These are phyloP conservation scores for Secale cereale DNA, from an alignment of 176 grass and related monocot species.

Conservation along the genomic window DNA sequence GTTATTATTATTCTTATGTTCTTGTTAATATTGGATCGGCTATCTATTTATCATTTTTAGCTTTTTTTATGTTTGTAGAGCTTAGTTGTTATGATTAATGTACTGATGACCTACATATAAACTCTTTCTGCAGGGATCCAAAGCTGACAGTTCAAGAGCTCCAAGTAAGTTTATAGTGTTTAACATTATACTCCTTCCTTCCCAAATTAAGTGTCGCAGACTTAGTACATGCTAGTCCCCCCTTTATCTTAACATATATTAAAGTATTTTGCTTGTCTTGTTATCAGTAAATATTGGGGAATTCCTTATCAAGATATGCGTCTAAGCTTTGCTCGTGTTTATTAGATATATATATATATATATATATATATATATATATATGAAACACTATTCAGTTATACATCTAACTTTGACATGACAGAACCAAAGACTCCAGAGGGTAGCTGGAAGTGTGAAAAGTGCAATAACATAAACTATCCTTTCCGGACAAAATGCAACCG, in stretches of 20 bases:
- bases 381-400: neutral
- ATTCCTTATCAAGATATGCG: neutral
- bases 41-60: neutral
- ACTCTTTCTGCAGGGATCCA: conserved; percentile 52
- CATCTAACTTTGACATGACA: conserved; percentile 29
- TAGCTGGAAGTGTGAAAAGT: conserved; percentile 91
- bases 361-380: neutral
- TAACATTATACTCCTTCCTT: no score
- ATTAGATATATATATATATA: neutral
- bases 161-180: conserved; percentile 58
- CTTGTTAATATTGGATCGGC: neutral
- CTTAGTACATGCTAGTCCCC: neutral
- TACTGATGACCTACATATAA: conserved; percentile 11
- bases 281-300: neutral
- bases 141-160: conserved; percentile 59
- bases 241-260: neutral
- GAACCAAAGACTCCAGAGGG: conserved; percentile 83
- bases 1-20: neutral
- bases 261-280: neutral
- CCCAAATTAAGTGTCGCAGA: no score
- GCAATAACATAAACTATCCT: conserved; percentile 90
- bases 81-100: neutral
- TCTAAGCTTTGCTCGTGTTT: neutral
- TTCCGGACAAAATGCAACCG: conserved; percentile 88
- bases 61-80: conserved; percentile 10